These are phyloP conservation scores for Cordyceps tenuipes DNA, from an alignment of 2,329 filamentous ascomycete species.

Conservation along the genomic window DNA sequence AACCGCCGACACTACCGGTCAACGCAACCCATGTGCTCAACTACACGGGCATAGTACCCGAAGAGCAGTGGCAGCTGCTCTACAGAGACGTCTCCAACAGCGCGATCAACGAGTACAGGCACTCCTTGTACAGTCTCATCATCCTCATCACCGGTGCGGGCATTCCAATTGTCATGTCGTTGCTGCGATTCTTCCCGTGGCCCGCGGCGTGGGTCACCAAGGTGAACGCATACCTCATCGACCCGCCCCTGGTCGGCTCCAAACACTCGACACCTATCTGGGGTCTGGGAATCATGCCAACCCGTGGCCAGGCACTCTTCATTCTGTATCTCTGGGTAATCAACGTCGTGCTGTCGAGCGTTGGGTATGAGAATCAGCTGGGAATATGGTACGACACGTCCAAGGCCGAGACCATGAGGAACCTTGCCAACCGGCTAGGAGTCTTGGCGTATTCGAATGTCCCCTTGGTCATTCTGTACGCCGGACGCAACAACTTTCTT, in stretches of 20 bases:
- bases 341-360: conserved; percentile 27
- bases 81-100: conserved; percentile 4
- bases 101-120: conserved; percentile 11
- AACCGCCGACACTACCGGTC: conserved; percentile 3
- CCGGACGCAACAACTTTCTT: conserved; percentile 38
- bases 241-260: conserved; percentile 18
- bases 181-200: conserved; percentile 23
- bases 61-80: conserved; percentile 8
- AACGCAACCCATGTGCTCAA: conserved; percentile 12
- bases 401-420: conserved; percentile 22
- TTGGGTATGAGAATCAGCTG: conserved; percentile 22
- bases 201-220: conserved; percentile 12
- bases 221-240: conserved; percentile 18
- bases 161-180: conserved; percentile 21
- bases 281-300: conserved; percentile 18
- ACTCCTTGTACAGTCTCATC: conserved; percentile 19
- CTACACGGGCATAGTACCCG: conserved; percentile 10
- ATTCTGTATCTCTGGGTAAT: conserved; percentile 31
- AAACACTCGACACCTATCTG: conserved; percentile 15
- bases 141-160: conserved; percentile 17
- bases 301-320: conserved; percentile 31
- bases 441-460: conserved; percentile 31
- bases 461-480: conserved; percentile 35
- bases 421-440: conserved; percentile 33
- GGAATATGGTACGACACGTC: conserved; percentile 21